These are phyloP conservation scores for Rhododendron ovatum DNA, from an alignment of 148 eudicot species.

Conservation along the genomic window DNA sequence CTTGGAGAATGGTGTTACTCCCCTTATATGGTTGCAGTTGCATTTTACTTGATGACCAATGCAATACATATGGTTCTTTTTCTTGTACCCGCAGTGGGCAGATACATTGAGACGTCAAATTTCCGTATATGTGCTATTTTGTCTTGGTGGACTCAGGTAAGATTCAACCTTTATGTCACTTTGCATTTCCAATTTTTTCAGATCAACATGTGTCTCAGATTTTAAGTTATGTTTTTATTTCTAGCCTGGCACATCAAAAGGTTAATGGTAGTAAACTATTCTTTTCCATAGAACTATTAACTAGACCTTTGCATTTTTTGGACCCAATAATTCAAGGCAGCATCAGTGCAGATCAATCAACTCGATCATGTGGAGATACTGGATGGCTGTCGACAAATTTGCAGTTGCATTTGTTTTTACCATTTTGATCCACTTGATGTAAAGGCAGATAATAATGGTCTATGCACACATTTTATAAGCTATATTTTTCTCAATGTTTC, in stretches of 20 bases:
- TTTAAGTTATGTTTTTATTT: neutral
- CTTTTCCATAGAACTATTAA: neutral
- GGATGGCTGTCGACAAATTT: neutral
- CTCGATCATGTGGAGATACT: neutral
- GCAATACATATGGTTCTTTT: slow-evolving; percentile 80
- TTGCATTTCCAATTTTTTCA: neutral
- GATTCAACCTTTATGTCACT: neutral
- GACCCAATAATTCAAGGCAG: neutral
- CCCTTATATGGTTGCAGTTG: slow-evolving; percentile 84
- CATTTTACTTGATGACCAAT: slow-evolving; percentile 68
- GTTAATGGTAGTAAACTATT: neutral
- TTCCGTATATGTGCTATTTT: slow-evolving; percentile 49
- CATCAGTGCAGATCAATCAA: neutral
- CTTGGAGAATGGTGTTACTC: slow-evolving; percentile 98
- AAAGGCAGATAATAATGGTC: neutral
- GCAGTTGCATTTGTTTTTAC: too few relatives aligned
- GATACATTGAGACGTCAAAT: slow-evolving; percentile 89
- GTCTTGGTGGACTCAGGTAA: slow-evolving; percentile 94
- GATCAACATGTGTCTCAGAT: neutral
- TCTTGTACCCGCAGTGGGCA: slow-evolving; percentile 78
- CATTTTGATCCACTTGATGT: neutral
- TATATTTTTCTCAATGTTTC: neutral
- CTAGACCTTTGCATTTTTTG: neutral
- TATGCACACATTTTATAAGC: neutral
- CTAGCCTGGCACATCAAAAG: neutral